Evolutionary conservation across 768 basidiomycete species (phyloP).

Genomic region (Leccinum ochraceum): DNA sequence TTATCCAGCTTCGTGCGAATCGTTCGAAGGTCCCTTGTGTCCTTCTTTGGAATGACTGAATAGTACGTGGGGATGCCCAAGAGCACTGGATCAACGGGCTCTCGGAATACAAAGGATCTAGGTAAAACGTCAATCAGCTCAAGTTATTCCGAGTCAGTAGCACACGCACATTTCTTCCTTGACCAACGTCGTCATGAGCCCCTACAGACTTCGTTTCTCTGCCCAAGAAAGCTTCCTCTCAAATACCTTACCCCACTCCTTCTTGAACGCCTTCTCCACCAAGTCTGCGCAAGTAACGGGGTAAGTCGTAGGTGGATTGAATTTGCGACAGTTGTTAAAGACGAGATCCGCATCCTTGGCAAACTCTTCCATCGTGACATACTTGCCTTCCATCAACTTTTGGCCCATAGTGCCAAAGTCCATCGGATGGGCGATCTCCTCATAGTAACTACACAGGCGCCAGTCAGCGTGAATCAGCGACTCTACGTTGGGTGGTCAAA

Average conservation of each 20-base stretch:
- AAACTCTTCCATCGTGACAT: conserved; percentile 81
- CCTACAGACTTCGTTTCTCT: conserved; percentile 79
- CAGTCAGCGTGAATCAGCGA: neutral
- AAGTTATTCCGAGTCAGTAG: too few species aligned
- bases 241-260: conserved; percentile 80
- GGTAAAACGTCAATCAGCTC: conserved; percentile 1
- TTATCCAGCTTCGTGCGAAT: conserved; percentile 80
- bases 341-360: conserved; percentile 79
- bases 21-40: conserved; percentile 83
- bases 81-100: conserved; percentile 85
- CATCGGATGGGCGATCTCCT: conserved; percentile 93
- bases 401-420: conserved; percentile 81
- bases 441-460: conserved; percentile 67
- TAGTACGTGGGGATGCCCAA: conserved; percentile 87
- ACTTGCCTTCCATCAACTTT: conserved; percentile 67
- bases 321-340: conserved; percentile 86
- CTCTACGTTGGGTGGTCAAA: conserved; percentile 18
- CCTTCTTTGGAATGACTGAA: conserved; percentile 79
- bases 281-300: conserved; percentile 70
- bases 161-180: conserved; percentile 66
- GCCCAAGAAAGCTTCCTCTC: conserved; percentile 72
- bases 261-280: conserved; percentile 75
- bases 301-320: conserved; percentile 84
- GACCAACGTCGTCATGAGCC: conserved; percentile 64
- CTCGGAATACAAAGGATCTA: conserved; percentile 77